Percentiles rank a stretch among this genome's conserved stretches.
phyloP scores from a whole-genome alignment of 495 filamentous ascomycete species.

The Amphirosellinia nigrospora region DNA sequence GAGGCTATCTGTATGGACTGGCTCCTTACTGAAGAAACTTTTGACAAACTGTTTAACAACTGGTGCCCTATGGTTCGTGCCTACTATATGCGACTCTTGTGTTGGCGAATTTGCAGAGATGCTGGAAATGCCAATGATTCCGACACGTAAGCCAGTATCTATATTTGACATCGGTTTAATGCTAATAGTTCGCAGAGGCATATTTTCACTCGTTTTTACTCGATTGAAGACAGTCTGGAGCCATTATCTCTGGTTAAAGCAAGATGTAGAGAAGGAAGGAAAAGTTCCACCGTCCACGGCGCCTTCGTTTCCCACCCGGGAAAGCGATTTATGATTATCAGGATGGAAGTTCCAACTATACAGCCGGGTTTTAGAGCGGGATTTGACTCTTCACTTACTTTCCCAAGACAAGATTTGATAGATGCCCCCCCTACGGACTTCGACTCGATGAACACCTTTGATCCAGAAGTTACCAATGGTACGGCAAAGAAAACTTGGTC shows the following conservation, averaged over 20 bases:
- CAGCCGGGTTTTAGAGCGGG: constrained; percentile 53
- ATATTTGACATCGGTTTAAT: constrained; percentile 20
- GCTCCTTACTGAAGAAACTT: constrained; percentile 77
- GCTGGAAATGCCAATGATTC: constrained; percentile 68
- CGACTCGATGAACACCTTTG: constrained; percentile 35
- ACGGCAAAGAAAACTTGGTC: constrained; percentile 69
- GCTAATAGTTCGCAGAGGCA: constrained; percentile 51
- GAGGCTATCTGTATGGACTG: constrained; percentile 76
- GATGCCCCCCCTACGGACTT: constrained; percentile 37
- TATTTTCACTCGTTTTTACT: constrained; percentile 72
- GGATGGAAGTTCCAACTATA: constrained; percentile 72
- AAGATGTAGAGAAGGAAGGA: constrained; percentile 62
- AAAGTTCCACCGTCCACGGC: constrained; percentile 72
- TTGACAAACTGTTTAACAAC: constrained; percentile 87
- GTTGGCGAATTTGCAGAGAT: constrained; percentile 88
- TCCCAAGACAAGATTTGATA: constrained; percentile 22
- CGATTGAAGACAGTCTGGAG: constrained; percentile 78
- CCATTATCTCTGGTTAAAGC: constrained; percentile 76
- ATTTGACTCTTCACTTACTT: constrained; percentile 47
- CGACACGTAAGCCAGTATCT: constrained; percentile 66
- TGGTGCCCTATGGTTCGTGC: constrained; percentile 99
- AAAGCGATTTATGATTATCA: constrained; percentile 87
- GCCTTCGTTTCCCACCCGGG: constrained; percentile 90
- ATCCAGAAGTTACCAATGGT: constrained; percentile 30
- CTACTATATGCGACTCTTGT: constrained; percentile 92